Conservation (phyloP, 2,329 filamentous ascomycete genomes). For the Thelonectria discophora region DNA sequence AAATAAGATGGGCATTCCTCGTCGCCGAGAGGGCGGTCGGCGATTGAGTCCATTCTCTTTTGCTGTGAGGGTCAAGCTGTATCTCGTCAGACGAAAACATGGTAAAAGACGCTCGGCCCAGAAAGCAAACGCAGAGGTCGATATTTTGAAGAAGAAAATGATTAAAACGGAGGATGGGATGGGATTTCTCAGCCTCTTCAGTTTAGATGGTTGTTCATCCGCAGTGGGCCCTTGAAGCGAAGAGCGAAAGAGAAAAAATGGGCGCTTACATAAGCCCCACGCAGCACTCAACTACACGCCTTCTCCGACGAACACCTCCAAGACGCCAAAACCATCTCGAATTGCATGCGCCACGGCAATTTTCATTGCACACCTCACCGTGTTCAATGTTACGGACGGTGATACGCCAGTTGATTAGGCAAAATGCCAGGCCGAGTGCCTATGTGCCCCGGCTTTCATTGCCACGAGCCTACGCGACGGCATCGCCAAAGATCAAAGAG, state of each 20-base stretch:
- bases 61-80: constrained; percentile 30
- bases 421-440: constrained; percentile 22
- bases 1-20: constrained; percentile 22
- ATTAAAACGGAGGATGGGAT: not conserved
- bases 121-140: constrained; percentile 10
- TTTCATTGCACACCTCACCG: constrained; percentile 37
- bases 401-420: constrained; percentile 41
- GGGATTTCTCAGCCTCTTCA: constrained; percentile 4
- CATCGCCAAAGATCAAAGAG: constrained; percentile 18
- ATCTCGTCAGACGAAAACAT: constrained; percentile 41
- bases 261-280: not conserved
- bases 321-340: constrained; percentile 7
- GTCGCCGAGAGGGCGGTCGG: constrained; percentile 30
- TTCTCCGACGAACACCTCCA: not conserved
- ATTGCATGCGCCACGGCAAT: constrained; percentile 15
- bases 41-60: constrained; percentile 46
- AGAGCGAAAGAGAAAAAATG: not conserved
- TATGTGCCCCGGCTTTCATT: constrained; percentile 18
- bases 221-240: too few species aligned
- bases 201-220: not conserved
- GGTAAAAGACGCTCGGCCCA: constrained; percentile 34
- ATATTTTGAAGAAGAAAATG: not conserved
- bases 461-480: constrained; percentile 39
- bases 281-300: not conserved
- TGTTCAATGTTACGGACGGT: constrained; percentile 50